Conservation (phyloP, 495 filamentous ascomycete species). For the Aspergillus olivimuriae region DNA sequence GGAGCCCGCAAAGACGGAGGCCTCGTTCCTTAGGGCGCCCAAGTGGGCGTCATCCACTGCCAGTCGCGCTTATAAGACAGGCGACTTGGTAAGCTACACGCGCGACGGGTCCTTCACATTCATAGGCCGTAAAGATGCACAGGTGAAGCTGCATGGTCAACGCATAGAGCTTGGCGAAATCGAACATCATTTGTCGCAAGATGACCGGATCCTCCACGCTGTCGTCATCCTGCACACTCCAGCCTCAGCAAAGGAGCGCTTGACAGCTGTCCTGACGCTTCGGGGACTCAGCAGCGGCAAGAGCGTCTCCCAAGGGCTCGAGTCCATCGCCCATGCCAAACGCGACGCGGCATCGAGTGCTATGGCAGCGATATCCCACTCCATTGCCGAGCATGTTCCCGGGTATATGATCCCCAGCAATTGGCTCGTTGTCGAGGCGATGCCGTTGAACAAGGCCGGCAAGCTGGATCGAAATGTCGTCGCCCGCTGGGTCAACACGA, state of each 20-base stretch:
- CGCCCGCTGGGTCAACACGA: not conserved
- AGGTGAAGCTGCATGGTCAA: slow-evolving; percentile 39
- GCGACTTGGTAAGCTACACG: slow-evolving; percentile 45
- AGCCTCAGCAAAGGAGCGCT: not conserved
- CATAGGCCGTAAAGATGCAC: slow-evolving; percentile 45
- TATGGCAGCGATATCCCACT: too few species aligned
- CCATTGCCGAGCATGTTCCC: slow-evolving; percentile 2
- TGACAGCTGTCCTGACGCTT: not conserved
- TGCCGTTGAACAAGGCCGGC: slow-evolving; percentile 10
- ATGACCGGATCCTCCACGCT: not conserved
- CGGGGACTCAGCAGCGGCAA: not conserved
- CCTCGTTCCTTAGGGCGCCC: slow-evolving; percentile 40
- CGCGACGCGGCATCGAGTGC: not conserved
- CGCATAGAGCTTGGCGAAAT: slow-evolving; percentile 34
- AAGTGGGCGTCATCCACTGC: slow-evolving; percentile 20
- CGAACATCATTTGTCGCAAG: slow-evolving; percentile 28
- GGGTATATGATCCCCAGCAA: slow-evolving; percentile 16
- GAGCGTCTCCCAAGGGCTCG: not conserved
- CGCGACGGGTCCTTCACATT: slow-evolving; percentile 38
- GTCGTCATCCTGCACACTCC: not conserved
- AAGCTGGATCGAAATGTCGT: slow-evolving; percentile 13
- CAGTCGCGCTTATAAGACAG: slow-evolving; percentile 47
- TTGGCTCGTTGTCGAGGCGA: slow-evolving; percentile 7
- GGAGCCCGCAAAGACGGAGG: slow-evolving; percentile 29
- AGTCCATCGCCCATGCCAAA: not conserved